A percentile compares a stretch with the other conserved stretches of the same genome.
These are phyloP conservation scores for Lachnellula subtilissima DNA, from an alignment of 2,329 filamentous ascomycete genomes.

Conservation along the genomic window DNA sequence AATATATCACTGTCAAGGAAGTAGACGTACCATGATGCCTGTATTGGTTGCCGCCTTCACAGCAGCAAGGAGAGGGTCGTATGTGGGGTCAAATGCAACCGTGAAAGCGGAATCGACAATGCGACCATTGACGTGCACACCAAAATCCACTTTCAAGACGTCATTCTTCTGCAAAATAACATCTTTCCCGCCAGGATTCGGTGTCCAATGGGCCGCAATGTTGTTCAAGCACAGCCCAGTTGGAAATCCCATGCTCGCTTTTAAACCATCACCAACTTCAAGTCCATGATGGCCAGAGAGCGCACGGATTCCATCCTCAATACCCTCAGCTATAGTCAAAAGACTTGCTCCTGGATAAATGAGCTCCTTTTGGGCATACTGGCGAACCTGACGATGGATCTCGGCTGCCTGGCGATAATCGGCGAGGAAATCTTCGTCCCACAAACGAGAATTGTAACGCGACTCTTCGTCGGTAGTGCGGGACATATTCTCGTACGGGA, in stretches of 20 bases:
- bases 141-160: constrained; percentile 71
- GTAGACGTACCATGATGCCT: constrained; percentile 51
- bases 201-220: constrained; percentile 81
- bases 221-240: constrained; percentile 80
- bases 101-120: constrained; percentile 71
- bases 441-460: constrained; percentile 73
- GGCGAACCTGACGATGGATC: constrained; percentile 80
- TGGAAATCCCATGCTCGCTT: constrained; percentile 81
- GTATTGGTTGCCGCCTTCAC: constrained; percentile 67
- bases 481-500: constrained; percentile 76
- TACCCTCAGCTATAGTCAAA: constrained; percentile 80
- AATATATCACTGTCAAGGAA: background rate
- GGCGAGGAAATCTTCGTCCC: constrained; percentile 65
- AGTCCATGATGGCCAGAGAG: constrained; percentile 73
- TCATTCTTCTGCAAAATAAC: constrained; percentile 59
- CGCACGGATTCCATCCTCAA: constrained; percentile 75
- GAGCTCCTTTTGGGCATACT: constrained; percentile 68
- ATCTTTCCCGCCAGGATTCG: constrained; percentile 76
- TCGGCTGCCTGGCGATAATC: constrained; percentile 85
- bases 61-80: constrained; percentile 61
- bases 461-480: constrained; percentile 83
- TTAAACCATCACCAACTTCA: constrained; percentile 71
- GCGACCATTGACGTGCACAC: constrained; percentile 64
- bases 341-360: constrained; percentile 78
- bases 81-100: constrained; percentile 61